Conservation (phyloP, 306 rosid species). For the Luffa aegyptiaca region DNA sequence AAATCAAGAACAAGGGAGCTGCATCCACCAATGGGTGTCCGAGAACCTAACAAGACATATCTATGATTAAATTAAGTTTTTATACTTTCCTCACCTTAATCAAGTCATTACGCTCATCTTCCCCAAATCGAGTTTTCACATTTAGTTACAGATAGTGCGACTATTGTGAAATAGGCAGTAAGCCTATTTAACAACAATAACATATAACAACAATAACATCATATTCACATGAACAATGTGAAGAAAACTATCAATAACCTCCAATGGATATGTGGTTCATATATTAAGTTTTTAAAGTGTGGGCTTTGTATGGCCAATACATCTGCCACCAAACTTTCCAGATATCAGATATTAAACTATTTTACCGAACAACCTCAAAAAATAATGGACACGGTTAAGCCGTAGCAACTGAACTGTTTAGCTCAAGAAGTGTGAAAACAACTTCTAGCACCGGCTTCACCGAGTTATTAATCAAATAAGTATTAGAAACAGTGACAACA, state of each 20-base stretch:
- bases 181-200: not conserved
- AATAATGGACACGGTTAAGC: not conserved
- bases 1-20: not conserved
- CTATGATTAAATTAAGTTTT: not conserved
- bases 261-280: not conserved
- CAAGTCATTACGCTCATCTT: not conserved
- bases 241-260: not conserved
- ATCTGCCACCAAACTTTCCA: not conserved
- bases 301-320: not conserved
- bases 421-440: not conserved
- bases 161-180: not conserved
- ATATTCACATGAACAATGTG: not conserved
- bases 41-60: not conserved
- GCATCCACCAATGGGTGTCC: not conserved
- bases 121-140: not conserved
- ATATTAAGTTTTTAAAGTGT: not conserved
- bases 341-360: not conserved
- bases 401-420: not conserved
- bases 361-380: not conserved
- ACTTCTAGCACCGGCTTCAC: not conserved
- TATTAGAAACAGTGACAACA: not conserved
- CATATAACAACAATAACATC: not conserved
- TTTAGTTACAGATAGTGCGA: not conserved
- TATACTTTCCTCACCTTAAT: not conserved
- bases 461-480: not conserved